Evolutionary conservation across 306 rosid species (phyloP), one percentile per base, ranked within the genome.

Genomic region (Senna siamea): DNA sequence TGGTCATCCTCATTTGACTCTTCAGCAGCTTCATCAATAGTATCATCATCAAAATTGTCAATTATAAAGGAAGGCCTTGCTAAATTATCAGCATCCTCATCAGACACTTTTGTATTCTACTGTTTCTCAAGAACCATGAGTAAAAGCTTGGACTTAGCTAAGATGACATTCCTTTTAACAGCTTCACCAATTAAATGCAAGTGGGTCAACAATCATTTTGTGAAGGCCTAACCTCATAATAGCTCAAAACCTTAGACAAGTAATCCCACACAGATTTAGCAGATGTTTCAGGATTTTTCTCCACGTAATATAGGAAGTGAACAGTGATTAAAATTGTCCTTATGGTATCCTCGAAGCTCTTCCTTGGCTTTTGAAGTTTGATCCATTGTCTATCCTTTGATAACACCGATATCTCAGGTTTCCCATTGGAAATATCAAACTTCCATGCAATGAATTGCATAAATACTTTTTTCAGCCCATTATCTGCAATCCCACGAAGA

Each of bases 341-440:
- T 64, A 94, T 77, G 7, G 65, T 80, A 9, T 69, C 89, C 82
- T 86, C 93, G 28, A 81, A 94, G 77, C 92, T 83, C 76, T 88
- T 92, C 79, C 96, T 83, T 3, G 99, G 93, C 87, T 86, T 92
- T 81, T 82, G 82, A 73, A 94, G 95, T 68, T 75, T 83, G 57
- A 89, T 73, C 99, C 99, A 94, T 12, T n/a, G 55, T 17, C 76
- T 73, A 13, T 82, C 89, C 81, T 90, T 92, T 2, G 87, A 75
- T 15, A 94, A 84, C 70, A 94, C 92, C 6, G 84, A 84, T 61
- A 94, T 84, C 84, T 84, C 93, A 1, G 97, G 95, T 73, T 59
- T 83, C 41, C 51, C 73, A 52, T 69, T 57, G 11, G 86, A 84
- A 73, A 89, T 80, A 61, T 94, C 93, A 71, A 89, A 94, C 63